Percentiles rank a stretch among this genome's conserved stretches.
Conservation (phyloP, 345 rosid genomes). For the Arabidopsis arenosa region DNA sequence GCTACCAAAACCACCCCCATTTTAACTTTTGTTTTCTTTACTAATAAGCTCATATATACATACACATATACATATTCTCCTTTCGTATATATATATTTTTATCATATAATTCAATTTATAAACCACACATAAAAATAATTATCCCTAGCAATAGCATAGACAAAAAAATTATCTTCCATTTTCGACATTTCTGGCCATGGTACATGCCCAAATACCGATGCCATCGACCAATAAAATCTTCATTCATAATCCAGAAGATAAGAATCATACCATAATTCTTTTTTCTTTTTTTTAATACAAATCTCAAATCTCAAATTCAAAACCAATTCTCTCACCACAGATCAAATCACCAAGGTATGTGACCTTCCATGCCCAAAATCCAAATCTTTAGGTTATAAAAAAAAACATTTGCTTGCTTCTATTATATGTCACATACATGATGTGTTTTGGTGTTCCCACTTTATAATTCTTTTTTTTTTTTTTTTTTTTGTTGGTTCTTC, state of each 20-base stretch:
- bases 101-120: slow-evolving; percentile 1
- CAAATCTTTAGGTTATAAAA: slow-evolving; percentile 33
- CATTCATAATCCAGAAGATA: slow-evolving; percentile 33
- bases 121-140: slow-evolving; percentile 37
- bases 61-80: not conserved
- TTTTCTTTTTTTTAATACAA: not conserved
- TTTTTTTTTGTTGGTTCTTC: slow-evolving; percentile 32
- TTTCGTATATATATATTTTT: slow-evolving; percentile 10
- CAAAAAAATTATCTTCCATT: slow-evolving; percentile 9
- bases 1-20: slow-evolving; percentile 14
- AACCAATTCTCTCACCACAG: slow-evolving; percentile 27
- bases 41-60: not conserved
- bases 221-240: slow-evolving; percentile 31
- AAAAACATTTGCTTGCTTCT: slow-evolving; percentile 29
- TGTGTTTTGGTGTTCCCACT: slow-evolving; percentile 15
- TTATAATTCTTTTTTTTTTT: slow-evolving; percentile 20
- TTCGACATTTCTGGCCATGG: slow-evolving; percentile 45
- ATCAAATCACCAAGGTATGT: slow-evolving; percentile 39
- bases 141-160: slow-evolving; percentile 21
- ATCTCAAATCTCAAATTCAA: slow-evolving; percentile 33
- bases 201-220: slow-evolving; percentile 47
- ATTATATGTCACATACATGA: slow-evolving; percentile 36
- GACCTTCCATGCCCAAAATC: slow-evolving; percentile 39
- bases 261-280: not conserved
- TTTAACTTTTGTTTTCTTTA: slow-evolving; percentile 24